Evolutionary conservation across 2,329 filamentous ascomycete species (phyloP), one percentile per base, ranked within the genome.

Genomic region (Tolypocladium nubicola): DNA sequence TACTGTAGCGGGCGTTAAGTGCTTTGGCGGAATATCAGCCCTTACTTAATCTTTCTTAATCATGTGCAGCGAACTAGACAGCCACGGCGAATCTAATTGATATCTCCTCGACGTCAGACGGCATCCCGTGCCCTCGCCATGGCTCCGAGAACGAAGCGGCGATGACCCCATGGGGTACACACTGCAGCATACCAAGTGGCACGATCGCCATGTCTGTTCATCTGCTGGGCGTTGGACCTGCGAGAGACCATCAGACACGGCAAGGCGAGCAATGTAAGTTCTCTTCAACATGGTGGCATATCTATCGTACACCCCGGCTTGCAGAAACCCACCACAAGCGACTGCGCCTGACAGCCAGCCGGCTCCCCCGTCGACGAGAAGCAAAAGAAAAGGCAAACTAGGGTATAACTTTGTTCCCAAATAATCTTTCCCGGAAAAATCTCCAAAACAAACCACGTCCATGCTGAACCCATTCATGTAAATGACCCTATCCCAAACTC

Each of bases 341-440:
- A 50, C 30, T n/a, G 47, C 47, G 47, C 47, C 47, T 11, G 47
- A 35, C 26, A 4, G 16, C 26, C 3, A 26, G 26, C 47, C 9
- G 30, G 47, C 21, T 6, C n/a, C 47, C 47, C 19, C 47, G 16
- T 50, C 43, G 47, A n/a, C 26, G 16, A n/a, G 8, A 49, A 49
- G 19, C 8, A 30, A n/a, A 5, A 45, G 9, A 26, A 49, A 49
- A 49, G 16, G 5, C 43, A 37, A 39, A 39, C 21, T n/a, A 56
- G 54, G 54, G 54, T 56, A 56, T 56, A 56, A 41, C 54, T 50
- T 49, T 49, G 43, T 21, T 52, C 33, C 54, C 43, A 43, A 56
- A 21, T 21, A 19, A 33, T 19, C 23, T 41, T 52, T 40, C 35
- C 23, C 52, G 33, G 14, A 54, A 33, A 50, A 3, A 26, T 26